Conservation (phyloP, 2,329 filamentous ascomycete species). For the Clarireedia monteithiana region DNA sequence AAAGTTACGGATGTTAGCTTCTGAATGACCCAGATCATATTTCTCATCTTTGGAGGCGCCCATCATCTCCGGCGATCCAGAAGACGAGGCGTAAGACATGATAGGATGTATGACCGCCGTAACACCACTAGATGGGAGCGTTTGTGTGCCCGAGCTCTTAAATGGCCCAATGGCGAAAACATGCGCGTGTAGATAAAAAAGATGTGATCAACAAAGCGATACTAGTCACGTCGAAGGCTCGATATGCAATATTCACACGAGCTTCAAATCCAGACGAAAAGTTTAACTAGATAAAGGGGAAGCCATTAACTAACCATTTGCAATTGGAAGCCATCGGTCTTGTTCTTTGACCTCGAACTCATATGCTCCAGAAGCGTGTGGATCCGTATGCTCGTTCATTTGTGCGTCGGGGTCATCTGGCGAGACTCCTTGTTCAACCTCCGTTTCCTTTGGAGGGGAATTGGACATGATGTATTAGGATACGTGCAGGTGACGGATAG, state of each 20-base stretch:
- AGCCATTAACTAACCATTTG: slow-evolving; percentile 80
- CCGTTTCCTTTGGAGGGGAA: slow-evolving; percentile 80
- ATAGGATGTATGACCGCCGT: slow-evolving; percentile 28
- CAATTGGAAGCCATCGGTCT: slow-evolving; percentile 98
- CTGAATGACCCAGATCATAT: slow-evolving; percentile 34
- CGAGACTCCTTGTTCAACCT: slow-evolving; percentile 89
- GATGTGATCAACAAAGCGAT: slow-evolving; percentile 41
- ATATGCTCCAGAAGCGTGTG: slow-evolving; percentile 48
- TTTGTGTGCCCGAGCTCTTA: slow-evolving; percentile 25
- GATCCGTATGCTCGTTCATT: slow-evolving; percentile 61
- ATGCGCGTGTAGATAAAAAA: slow-evolving; percentile 31
- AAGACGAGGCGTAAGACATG: slow-evolving; percentile 54
- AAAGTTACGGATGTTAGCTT: slow-evolving; percentile 94
- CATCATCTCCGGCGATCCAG: slow-evolving; percentile 40
- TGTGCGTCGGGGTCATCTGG: slow-evolving; percentile 83
- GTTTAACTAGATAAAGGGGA: slow-evolving; percentile 15
- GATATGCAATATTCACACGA: slow-evolving; percentile 37
- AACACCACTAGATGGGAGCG: slow-evolving; percentile 25
- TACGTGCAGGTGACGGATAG: slow-evolving; percentile 33
- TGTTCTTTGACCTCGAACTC: slow-evolving; percentile 99
- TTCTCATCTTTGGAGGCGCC: slow-evolving; percentile 34
- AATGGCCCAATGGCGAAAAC: slow-evolving; percentile 26
- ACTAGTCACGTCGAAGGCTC: slow-evolving; percentile 34
- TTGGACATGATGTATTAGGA: slow-evolving; percentile 88
- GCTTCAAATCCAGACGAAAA: slow-evolving; percentile 42